Evolutionary conservation across 2,329 filamentous ascomycete species (phyloP).

Genomic region (Diplodia mutila): DNA sequence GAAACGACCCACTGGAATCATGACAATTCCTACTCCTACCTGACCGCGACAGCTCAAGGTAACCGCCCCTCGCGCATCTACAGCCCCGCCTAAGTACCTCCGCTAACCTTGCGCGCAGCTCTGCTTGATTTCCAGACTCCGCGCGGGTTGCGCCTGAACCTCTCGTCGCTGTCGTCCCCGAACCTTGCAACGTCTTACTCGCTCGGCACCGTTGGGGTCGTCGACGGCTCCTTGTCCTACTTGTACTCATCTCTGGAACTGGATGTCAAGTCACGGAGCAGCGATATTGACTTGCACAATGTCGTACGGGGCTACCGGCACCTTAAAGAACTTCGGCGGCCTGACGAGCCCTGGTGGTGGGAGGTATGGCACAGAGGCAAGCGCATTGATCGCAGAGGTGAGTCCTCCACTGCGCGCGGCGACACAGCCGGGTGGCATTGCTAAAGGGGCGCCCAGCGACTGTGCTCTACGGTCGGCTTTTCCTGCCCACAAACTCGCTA

Average conservation of each 20-base stretch:
- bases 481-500: conserved; percentile 80
- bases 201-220: conserved; percentile 83
- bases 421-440: conserved; percentile 23
- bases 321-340: conserved; percentile 65
- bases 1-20: conserved; percentile 84
- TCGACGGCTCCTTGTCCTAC: conserved; percentile 97
- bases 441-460: conserved; percentile 51
- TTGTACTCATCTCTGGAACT: conserved; percentile 89
- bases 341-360: conserved; percentile 57
- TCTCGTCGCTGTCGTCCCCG: conserved; percentile 88
- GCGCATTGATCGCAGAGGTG: conserved; percentile 55
- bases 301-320: conserved; percentile 84
- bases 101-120: conserved; percentile 52
- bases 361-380: conserved; percentile 58
- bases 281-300: conserved; percentile 73
- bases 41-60: conserved; percentile 85
- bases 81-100: conserved; percentile 4
- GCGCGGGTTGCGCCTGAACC: conserved; percentile 77
- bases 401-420: conserved; percentile 27
- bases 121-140: conserved; percentile 89
- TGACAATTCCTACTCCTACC: conserved; percentile 87
- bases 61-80: conserved; percentile 33
- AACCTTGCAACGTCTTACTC: conserved; percentile 96
- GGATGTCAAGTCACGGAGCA: conserved; percentile 68
- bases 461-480: conserved; percentile 76